Percentiles rank a stretch among this genome's conserved stretches.
phyloP scores from a whole-genome alignment of 352 stramenopile genomes.

The Phytophthora europaea region DNA sequence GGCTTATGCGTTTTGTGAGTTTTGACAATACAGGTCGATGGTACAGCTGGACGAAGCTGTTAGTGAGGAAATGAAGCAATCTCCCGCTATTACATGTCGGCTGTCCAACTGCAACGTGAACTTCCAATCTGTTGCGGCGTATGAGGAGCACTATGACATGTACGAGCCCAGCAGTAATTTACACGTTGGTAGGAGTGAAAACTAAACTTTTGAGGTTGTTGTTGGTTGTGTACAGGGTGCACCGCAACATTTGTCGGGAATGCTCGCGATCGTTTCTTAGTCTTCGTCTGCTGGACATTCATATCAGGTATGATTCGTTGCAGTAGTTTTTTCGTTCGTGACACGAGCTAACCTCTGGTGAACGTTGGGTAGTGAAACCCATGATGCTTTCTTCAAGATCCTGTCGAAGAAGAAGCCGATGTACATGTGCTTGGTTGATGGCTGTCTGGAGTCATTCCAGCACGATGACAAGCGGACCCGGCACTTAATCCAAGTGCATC shows the following conservation, averaged over 20 bases:
- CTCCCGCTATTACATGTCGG: slow-evolving; percentile 45
- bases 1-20: slow-evolving; percentile 10
- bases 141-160: slow-evolving; percentile 78
- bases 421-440: slow-evolving; percentile 67
- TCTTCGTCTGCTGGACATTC: slow-evolving; percentile 60
- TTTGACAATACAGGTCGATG: slow-evolving; percentile 31
- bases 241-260: slow-evolving; percentile 59
- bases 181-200: not conserved
- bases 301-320: slow-evolving; percentile 44
- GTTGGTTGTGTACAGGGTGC: slow-evolving; percentile 22
- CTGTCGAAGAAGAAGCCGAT: slow-evolving; percentile 70
- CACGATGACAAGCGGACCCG: slow-evolving; percentile 61
- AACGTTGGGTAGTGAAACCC: slow-evolving; percentile 50
- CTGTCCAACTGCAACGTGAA: slow-evolving; percentile 55
- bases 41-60: slow-evolving; percentile 23
- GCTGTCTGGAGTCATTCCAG: slow-evolving; percentile 52
- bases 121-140: slow-evolving; percentile 55
- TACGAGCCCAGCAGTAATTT: slow-evolving; percentile 18
- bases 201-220: not conserved
- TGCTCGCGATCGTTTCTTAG: slow-evolving; percentile 64
- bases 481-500: slow-evolving; percentile 55
- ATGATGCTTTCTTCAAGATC: slow-evolving; percentile 74
- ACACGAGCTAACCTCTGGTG: too few relatives aligned
- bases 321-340: not conserved
- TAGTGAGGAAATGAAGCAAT: slow-evolving; percentile 8